These are phyloP conservation scores for Chlorella variabilis DNA, from an alignment of 163 green algal species.

Conservation along the genomic window DNA sequence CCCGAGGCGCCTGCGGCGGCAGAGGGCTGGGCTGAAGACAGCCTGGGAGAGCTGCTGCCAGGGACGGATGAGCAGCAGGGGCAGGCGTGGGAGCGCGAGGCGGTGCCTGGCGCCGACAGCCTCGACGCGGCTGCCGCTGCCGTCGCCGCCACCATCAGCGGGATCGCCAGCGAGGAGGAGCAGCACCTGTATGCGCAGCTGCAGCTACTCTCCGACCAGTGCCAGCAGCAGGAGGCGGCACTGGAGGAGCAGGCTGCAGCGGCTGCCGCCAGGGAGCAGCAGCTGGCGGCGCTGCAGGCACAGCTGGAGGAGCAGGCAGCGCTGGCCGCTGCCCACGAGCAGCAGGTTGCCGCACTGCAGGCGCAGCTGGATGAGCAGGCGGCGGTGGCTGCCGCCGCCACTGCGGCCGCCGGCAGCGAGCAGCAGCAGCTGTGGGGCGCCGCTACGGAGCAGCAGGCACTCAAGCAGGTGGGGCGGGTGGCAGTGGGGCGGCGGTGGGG, in stretches of 20 bases:
- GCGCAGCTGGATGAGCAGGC: neutral
- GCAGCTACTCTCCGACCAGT: neutral
- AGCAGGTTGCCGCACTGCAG: neutral
- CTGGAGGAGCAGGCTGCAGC: constrained; percentile 1
- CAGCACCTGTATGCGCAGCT: neutral
- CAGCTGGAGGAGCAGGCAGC: neutral
- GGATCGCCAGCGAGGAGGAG: neutral
- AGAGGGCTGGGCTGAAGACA: constrained; percentile 32
- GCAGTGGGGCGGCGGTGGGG: too few relatives aligned
- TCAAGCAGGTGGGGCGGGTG: constrained; percentile 16
- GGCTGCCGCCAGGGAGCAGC: neutral
- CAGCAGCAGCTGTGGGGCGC: constrained; percentile 13
- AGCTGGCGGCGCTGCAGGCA: neutral
- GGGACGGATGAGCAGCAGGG: neutral
- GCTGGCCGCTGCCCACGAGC: neutral
- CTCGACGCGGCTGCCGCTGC: neutral
- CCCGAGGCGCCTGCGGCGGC: neutral
- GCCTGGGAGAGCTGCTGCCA: neutral
- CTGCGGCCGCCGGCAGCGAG: neutral
- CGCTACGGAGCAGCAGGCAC: neutral
- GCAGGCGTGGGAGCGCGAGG: neutral
- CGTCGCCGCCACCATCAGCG: neutral
- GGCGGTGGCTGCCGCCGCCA: neutral
- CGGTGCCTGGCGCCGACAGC: neutral
- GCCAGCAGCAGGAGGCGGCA: neutral